Conservation (phyloP, 352 stramenopile species). For the Phytophthora europaea region DNA sequence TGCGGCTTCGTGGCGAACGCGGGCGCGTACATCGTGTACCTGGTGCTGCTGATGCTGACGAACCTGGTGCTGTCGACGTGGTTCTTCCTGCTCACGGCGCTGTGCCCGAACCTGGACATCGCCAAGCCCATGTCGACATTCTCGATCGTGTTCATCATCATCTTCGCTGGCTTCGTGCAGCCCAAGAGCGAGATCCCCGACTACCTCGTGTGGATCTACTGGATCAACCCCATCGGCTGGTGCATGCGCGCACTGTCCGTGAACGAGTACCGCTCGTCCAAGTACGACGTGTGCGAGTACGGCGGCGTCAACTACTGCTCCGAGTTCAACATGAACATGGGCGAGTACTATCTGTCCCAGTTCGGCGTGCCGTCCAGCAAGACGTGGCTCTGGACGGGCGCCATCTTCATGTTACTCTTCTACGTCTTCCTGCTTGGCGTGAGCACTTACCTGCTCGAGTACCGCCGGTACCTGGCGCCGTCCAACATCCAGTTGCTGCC, state of each 20-base stretch:
- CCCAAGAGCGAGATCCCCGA: constrained; percentile 44
- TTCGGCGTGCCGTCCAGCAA: constrained; percentile 56
- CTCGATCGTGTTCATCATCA: constrained; percentile 39
- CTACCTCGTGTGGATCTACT: constrained; percentile 55
- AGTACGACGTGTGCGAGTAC: constrained; percentile 44
- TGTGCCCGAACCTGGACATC: constrained; percentile 36
- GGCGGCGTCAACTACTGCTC: constrained; percentile 49
- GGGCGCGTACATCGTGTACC: constrained; percentile 44
- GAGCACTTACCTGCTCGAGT: too few species aligned
- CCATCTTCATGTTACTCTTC: too few species aligned
- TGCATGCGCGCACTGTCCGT: constrained; percentile 50
- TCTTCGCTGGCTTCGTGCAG: constrained; percentile 61
- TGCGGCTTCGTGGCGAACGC: constrained; percentile 51
- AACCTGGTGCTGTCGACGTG: constrained; percentile 47
- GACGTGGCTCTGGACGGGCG: constrained; percentile 49
- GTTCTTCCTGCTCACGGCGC: constrained; percentile 45
- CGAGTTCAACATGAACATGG: constrained; percentile 38
- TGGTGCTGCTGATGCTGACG: constrained; percentile 40
- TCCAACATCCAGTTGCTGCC: too few species aligned
- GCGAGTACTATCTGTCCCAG: constrained; percentile 44
- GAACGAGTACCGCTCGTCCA: constrained; percentile 52
- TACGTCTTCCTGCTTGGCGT: too few species aligned
- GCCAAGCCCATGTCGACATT: constrained; percentile 41
- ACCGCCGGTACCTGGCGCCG: too few species aligned
- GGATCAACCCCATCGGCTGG: constrained; percentile 55